Percentiles rank a stretch among this genome's conserved stretches.
Conservation (phyloP, 805 yeast species). For the Hanseniaspora valbyensis region DNA sequence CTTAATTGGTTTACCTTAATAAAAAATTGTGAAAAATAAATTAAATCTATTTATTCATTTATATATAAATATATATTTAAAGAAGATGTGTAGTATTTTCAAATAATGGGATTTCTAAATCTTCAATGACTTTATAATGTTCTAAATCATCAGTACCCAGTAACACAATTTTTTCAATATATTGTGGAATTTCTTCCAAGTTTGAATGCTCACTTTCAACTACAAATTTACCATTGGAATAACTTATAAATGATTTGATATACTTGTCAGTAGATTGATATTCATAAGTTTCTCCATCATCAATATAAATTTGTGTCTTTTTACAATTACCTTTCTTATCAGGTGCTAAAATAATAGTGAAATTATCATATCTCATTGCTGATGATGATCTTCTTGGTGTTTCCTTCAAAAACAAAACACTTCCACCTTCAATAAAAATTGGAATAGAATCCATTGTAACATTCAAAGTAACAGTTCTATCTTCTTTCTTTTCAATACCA, state of each 20-base stretch:
- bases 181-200: background rate
- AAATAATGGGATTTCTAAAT: conserved; percentile 40
- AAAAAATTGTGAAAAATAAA: conserved; percentile 21
- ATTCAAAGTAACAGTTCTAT: conserved; percentile 23
- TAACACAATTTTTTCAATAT: conserved; percentile 12
- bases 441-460: conserved; percentile 57
- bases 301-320: conserved; percentile 55
- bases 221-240: conserved; percentile 29
- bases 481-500: conserved; percentile 17
- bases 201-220: background rate
- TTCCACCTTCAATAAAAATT: conserved; percentile 66
- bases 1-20: conserved; percentile 27
- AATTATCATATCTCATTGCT: conserved; percentile 70
- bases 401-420: conserved; percentile 53
- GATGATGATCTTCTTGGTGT: conserved; percentile 71
- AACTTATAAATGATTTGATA: conserved; percentile 34
- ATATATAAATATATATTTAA: conserved; percentile 18
- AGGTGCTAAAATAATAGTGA: conserved; percentile 57
- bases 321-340: conserved; percentile 39
- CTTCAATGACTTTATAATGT: conserved; percentile 31
- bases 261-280: conserved; percentile 41
- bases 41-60: too few relatives aligned
- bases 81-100: conserved; percentile 34
- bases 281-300: conserved; percentile 70
- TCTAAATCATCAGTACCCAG: background rate